Base-by-base conservation (phyloP, 2,329 filamentous ascomycete species). In the Xylariales sp. region DNA sequence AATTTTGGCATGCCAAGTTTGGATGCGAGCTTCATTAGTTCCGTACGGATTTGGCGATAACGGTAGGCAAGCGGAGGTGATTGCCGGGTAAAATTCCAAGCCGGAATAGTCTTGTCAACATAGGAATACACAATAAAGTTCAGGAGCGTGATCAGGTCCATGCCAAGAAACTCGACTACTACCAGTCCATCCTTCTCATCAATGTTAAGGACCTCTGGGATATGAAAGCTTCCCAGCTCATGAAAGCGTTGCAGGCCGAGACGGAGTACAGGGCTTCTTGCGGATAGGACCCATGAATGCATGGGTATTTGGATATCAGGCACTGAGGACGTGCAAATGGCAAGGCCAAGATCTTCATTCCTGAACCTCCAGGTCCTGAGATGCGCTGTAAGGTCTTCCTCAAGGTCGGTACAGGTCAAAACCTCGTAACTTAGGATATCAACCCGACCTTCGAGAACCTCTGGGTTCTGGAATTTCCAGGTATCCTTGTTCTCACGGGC, bases 11-110 rank as follows among this genome's bases (percentile, higher is more conserved):
- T 72, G 12, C 83, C 78, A 2, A 97, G 70, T 39, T 76, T 75
- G 1, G 77, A 77, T 8, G 87, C 84, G n/a, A 90, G 51, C 47
- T 81, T 91, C 83, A 95, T 93, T n/a, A 97, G 66, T 54, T 97
- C 91, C 1, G 70, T 74, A 15, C 91, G 82, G 14, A 95, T 74
- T 52, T 90, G 81, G 17, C 89, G 84, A 57, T 88, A 95, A 28
- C 85, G 75, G 49, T 77, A 74, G 1, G 86, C 83, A 55, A 83
- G 67, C 10, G 76, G 65, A 3, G 81, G 76, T 15, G 78, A 75
- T 44, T 81, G 76, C 6, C 75, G 78, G 5, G 83, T 83, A 45
- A 85, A 82, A 47, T 90, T 86, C 93, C 93, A 97, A 14, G 90
- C 85, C 42, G 93, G 88, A 21, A 95, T 72, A 13, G 90, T 66